These are phyloP conservation scores for Licmophora abbreviata DNA, from an alignment of 108 stramenopile genomes.

Conservation along the genomic window DNA sequence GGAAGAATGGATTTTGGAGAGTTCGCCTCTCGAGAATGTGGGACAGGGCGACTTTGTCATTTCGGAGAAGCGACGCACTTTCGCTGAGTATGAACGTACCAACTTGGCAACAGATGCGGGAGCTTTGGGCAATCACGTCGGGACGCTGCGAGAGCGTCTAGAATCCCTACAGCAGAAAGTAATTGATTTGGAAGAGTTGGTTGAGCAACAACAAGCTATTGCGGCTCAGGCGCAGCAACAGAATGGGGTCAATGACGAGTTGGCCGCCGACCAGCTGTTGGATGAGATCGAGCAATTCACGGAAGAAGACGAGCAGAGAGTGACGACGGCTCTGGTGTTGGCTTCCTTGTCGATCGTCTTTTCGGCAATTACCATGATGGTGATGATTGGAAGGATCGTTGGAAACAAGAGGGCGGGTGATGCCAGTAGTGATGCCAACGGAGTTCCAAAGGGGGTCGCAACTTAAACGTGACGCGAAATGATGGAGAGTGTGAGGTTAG, in stretches of 20 bases:
- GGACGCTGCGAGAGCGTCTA: not conserved
- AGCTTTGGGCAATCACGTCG: not conserved
- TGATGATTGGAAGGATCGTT: conserved; percentile 1
- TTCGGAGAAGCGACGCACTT: conserved; percentile 21
- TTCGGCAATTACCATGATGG: conserved; percentile 19
- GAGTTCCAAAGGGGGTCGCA: too few species aligned
- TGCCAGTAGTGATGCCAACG: too few species aligned
- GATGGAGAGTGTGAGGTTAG: too few species aligned
- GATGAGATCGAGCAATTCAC: not conserved
- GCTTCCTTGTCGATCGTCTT: conserved; percentile 19
- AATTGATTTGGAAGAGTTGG: too few species aligned
- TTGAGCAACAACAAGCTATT: too few species aligned
- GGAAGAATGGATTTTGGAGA: conserved; percentile 11
- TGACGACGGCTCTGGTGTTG: conserved; percentile 23
- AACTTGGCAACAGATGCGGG: not conserved
- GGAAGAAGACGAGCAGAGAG: not conserved
- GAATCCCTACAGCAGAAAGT: not conserved
- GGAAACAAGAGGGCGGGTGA: too few species aligned
- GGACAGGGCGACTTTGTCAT: conserved; percentile 35
- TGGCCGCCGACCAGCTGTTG: not conserved
- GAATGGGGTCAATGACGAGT: not conserved
- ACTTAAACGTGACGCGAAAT: too few species aligned
- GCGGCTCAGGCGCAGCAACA: not conserved
- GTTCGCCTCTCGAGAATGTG: not conserved
- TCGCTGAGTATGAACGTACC: not conserved